Conservation (phyloP, 1,284 basidiomycete species). For the Afroboletus lepidellus region DNA sequence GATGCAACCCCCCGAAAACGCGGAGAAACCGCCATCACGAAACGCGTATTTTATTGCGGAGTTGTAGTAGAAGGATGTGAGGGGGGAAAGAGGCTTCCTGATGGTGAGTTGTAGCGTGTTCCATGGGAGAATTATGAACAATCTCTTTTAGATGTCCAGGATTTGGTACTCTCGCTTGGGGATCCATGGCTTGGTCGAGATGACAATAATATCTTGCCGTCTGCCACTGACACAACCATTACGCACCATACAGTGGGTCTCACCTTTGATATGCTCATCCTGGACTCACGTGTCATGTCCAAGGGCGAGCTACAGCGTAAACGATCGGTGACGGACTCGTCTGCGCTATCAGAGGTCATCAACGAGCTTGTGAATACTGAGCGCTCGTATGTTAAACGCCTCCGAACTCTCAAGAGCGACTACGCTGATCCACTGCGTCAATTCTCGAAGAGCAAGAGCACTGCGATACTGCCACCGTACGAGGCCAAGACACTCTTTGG, state of each 20-base stretch:
- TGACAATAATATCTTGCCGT: slow-evolving; percentile 43
- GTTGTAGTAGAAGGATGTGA: slow-evolving; percentile 80
- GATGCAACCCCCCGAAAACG: slow-evolving; percentile 45
- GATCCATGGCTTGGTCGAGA: slow-evolving; percentile 50
- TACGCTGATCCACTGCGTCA: slow-evolving; percentile 90
- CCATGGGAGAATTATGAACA: not conserved
- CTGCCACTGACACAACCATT: slow-evolving; percentile 38
- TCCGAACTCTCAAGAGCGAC: slow-evolving; percentile 71
- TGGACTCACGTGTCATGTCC: slow-evolving; percentile 14
- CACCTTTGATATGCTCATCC: not conserved
- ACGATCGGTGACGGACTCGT: slow-evolving; percentile 58
- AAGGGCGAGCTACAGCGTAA: slow-evolving; percentile 49
- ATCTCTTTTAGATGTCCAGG: slow-evolving; percentile 62
- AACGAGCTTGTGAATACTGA: slow-evolving; percentile 80
- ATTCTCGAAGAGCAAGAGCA: slow-evolving; percentile 82
- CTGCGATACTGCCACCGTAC: slow-evolving; percentile 83
- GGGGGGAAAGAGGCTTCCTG: slow-evolving; percentile 60
- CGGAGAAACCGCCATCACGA: slow-evolving; percentile 48
- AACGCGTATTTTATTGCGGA: slow-evolving; percentile 76
- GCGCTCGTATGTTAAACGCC: slow-evolving; percentile 72
- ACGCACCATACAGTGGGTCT: slow-evolving; percentile 45
- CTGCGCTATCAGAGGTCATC: slow-evolving; percentile 65
- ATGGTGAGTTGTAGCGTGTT: slow-evolving; percentile 47
- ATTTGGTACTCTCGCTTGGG: slow-evolving; percentile 73
- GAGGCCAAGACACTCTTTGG: slow-evolving; percentile 93